These are phyloP conservation scores for Tripterygium wilfordii DNA, from an alignment of 177 flowering plant genomes.

Conservation along the genomic window DNA sequence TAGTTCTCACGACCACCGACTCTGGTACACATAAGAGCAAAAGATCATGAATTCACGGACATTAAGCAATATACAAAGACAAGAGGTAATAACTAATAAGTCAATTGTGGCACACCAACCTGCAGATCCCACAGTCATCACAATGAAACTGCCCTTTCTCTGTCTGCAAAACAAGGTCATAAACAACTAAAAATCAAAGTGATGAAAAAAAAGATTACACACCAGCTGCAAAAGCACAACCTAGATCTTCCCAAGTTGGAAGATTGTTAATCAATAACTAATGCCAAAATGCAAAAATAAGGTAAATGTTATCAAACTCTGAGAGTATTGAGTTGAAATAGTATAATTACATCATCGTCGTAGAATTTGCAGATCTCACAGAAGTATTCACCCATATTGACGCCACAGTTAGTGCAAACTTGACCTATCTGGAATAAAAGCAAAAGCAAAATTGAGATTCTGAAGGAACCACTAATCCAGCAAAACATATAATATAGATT, in stretches of 20 bases:
- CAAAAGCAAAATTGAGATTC: constrained; percentile 2
- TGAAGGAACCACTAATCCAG: too few species aligned
- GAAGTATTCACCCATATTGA: constrained; percentile 93
- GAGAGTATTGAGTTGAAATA: not conserved
- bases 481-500: constrained; percentile 4
- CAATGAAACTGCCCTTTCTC: constrained; percentile 82
- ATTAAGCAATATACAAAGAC: too few species aligned
- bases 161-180: constrained; percentile 35
- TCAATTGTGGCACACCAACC: constrained; percentile 35
- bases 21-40: constrained; percentile 27
- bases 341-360: constrained; percentile 76
- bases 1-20: constrained; percentile 84
- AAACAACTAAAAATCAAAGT: not conserved
- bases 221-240: not conserved
- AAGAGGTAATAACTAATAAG: too few species aligned
- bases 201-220: not conserved
- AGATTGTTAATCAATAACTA: too few species aligned
- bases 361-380: constrained; percentile 90
- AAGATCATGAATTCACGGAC: too few species aligned
- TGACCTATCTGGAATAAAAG: constrained; percentile 49
- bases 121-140: constrained; percentile 90
- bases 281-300: too few species aligned
- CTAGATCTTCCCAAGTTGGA: too few species aligned
- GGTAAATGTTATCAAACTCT: too few species aligned
- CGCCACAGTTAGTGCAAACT: constrained; percentile 85